Percentiles rank a stretch among this genome's conserved stretches.
Evolutionary conservation across 768 basidiomycete genomes (phyloP).

Genomic region (Trametes punicea): DNA sequence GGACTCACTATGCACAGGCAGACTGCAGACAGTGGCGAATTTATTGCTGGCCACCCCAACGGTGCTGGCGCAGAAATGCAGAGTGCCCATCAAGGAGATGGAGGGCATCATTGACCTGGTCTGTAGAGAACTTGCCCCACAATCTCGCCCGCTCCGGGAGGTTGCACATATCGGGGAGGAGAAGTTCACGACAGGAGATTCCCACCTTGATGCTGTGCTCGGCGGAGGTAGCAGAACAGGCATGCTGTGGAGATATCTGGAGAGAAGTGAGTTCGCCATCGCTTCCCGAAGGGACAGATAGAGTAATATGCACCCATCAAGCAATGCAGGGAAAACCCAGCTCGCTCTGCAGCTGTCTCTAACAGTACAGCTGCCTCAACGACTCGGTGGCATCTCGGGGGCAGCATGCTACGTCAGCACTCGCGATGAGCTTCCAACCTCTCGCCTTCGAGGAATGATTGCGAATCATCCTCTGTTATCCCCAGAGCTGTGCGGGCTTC

Average conservation of each 20-base stretch:
- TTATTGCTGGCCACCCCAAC: slow-evolving; percentile 45
- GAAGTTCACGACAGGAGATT: slow-evolving; percentile 73
- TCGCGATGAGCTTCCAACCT: slow-evolving; percentile 63
- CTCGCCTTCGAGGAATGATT: slow-evolving; percentile 64
- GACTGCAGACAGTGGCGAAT: slow-evolving; percentile 32
- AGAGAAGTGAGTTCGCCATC: slow-evolving; percentile 61
- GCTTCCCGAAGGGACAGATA: too few relatives aligned
- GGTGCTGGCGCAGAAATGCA: slow-evolving; percentile 58
- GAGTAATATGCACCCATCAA: slow-evolving; percentile 29
- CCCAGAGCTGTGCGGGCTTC: slow-evolving; percentile 42
- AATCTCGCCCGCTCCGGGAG: slow-evolving; percentile 41
- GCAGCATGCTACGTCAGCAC: slow-evolving; percentile 78
- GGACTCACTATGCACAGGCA: slow-evolving; percentile 9
- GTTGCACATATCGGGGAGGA: slow-evolving; percentile 38
- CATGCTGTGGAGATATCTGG: slow-evolving; percentile 85
- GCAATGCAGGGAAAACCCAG: slow-evolving; percentile 94
- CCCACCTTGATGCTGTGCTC: slow-evolving; percentile 59
- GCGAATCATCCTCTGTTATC: slow-evolving; percentile 48
- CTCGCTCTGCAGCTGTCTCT: slow-evolving; percentile 82
- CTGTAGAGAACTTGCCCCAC: slow-evolving; percentile 41
- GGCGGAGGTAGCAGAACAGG: slow-evolving; percentile 80
- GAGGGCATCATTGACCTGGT: slow-evolving; percentile 49
- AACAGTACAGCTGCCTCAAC: slow-evolving; percentile 64
- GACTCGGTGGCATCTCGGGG: slow-evolving; percentile 57
- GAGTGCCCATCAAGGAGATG: slow-evolving; percentile 46